Evolutionary conservation across 768 basidiomycete species (phyloP), one percentile per base, ranked within the genome.

Genomic region (Bullera alba): DNA sequence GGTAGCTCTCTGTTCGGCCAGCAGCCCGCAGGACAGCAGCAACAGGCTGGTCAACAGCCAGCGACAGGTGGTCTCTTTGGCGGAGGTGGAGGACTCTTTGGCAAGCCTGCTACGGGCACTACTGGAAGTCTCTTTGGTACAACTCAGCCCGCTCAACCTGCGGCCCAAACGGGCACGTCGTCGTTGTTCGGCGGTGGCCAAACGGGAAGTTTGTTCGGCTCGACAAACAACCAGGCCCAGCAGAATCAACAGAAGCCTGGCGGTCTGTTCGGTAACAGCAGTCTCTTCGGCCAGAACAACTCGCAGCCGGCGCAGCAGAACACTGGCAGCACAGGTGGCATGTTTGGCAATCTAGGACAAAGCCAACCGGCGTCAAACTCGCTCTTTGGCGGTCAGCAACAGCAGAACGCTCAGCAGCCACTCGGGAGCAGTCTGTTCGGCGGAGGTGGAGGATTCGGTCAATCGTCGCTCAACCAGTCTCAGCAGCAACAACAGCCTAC

Each of bases 381-480:
- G 2, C 47, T 72, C 16, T 66, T 72, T 35, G 70, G 72, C 21
- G 73, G 67, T 58, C 73, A 71, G 42, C 73, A 73, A 45, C 75
- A 76, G 50, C 54, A 64, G 52, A 37, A 61, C 48, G 51, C 69
- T 50, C 58, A 64, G 50, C 63, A 60, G 38, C 46, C 45, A 19
- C 50, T 56, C 12, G 74, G 73, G 15, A 71, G 75, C 8, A 70
- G 75, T 22, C 47, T 85, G 19, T 83, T 83, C 55, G 76, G 77
- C 21, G n/a, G n/a, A n/a, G 75, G 72, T 35, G 56, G 56, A 8
- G 36, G 46, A 22, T 41, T 65, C 14, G 59, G 59, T 22, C 63
- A 83, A 79, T 67, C 79, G 78, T 12, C 71, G 76, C 28, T 78
- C 79, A n/a, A 78, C 73, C 74, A 76, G n/a, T 79, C 74, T 27